Base-by-base conservation (phyloP, 2,329 filamentous ascomycete species). In the Aspergillus proliferans region DNA sequence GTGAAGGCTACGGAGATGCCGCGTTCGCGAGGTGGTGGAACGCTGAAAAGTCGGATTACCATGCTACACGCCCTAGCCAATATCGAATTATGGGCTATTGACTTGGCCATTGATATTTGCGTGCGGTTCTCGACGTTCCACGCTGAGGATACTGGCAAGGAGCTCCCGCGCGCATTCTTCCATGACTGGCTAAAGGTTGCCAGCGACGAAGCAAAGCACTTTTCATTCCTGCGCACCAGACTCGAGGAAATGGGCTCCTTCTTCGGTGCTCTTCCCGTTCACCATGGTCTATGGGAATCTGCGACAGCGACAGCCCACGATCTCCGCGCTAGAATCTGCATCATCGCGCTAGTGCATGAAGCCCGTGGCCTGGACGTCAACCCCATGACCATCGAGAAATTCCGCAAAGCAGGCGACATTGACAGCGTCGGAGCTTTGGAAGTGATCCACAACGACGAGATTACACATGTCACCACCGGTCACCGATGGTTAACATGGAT, bases 171-270 rank as follows among this genome's bases (percentile, higher is more conserved):
- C 3, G 66, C 73, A 0, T 76, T 72, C 52, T 76, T 73, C 54
- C 70, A 74, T 50, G 73, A 76, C 57, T 76, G 73, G 72, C 57
- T 76, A 9, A 76, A 75, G 51, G 73, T 76, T 1, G 73, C 73
- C 15, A 73, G 67, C 38, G 73, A 76, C 40, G 73, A 76, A 51
- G 73, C 73, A 4, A 76, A 76, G 42, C 73, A 76, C 50, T 76
- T 76, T 49, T 75, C 73, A 6, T 59, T 76, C 1, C 66, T 76
- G 0, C 72, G 73, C 7, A 65, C 71, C 0, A 59, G 73, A 18
- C 60, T 76, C 3, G 73, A 76, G 52, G 72, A 75, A 48, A 48
- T 76, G 50, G 73, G 72, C 7, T 73, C 70, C 24, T 58, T 61
- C 44, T 76, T 75, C 41, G 73, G 73, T 12, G 71, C 71, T 0